These are phyloP conservation scores for Meyerozyma guilliermondii DNA, from an alignment of 1,139 yeast genomes.

Conservation along the genomic window DNA sequence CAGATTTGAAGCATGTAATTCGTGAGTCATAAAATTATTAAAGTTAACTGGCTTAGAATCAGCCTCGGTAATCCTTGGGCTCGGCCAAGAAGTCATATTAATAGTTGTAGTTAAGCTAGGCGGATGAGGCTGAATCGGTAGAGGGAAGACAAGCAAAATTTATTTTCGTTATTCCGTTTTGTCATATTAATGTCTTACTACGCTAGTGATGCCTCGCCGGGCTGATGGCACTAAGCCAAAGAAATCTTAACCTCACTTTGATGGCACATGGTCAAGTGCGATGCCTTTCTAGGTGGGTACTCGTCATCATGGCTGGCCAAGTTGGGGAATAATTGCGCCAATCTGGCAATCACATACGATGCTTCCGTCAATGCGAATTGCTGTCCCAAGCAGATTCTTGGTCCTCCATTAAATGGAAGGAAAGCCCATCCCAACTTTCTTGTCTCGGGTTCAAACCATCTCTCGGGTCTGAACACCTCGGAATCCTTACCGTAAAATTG, in stretches of 20 bases:
- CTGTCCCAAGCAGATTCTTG: constrained; percentile 56
- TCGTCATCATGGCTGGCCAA: constrained; percentile 10
- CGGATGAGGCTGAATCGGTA: no score
- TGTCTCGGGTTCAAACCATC: constrained; percentile 39
- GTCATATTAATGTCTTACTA: no score
- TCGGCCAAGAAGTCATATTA: no score
- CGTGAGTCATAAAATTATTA: no score
- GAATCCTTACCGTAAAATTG: constrained; percentile 47
- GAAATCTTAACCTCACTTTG: constrained; percentile 5
- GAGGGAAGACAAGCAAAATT: no score
- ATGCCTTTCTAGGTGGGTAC: constrained; percentile 30
- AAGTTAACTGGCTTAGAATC: no score
- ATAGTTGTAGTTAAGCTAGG: no score
- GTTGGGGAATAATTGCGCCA: constrained; percentile 20
- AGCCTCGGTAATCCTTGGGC: no score
- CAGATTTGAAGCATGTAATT: no score
- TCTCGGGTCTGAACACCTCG: constrained; percentile 42
- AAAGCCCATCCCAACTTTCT: constrained; percentile 45
- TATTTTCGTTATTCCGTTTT: no score
- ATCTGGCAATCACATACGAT: constrained; percentile 38
- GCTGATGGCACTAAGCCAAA: not conserved
- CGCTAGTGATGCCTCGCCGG: no score
- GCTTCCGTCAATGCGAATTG: constrained; percentile 58
- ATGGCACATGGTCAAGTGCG: constrained; percentile 31
- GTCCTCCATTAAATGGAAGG: constrained; percentile 58